Base-by-base conservation (phyloP, 805 yeast species). In the Starmerella khaoyaiensis region DNA sequence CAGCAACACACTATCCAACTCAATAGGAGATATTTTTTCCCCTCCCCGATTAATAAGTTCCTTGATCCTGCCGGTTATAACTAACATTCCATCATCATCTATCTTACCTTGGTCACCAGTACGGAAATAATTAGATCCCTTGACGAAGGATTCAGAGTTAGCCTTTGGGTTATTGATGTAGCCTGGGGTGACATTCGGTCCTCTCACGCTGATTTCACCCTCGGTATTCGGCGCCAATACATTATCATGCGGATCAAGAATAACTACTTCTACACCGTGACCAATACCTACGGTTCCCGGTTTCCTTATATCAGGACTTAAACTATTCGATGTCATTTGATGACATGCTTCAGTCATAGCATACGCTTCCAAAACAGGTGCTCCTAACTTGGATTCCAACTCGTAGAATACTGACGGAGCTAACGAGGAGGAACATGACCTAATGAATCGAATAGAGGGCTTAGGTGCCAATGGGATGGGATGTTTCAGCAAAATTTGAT, bases 271-370 rank as follows among this genome's bases (percentile, higher is more conserved):
- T 8, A 75, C 80, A 24, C 82, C 82, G 48, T 73, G 76, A 7
- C 81, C 79, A 41, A 68, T 73, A 4, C 83, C 82, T 17, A 77
- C 83, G 4, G 83, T 74, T 12, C 83, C 82, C 8, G 82, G 72
- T 56, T 69, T 71, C 45, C 81, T 64, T 42, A 65, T 55, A 11
- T 75, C 77, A 9, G 78, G 75, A 25, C 81, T 80, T 28, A 76
- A 57, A 46, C 70, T 67, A 56, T 77, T 77, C 3, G 83, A 75
- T 9, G 80, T 72, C 76, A 77, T 78, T 55, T 77, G 83, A 55
- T 77, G 84, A n/a, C 80, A 67, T 1, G 81, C 81, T 53, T 77
- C 86, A 2, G 84, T 77, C 82, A 77, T 76, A 4, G 83, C 84
- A 51, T 77, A 77, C 0, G 84, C 84, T 54, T 77, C 86, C 12